Evolutionary conservation across 2,329 filamentous ascomycete genomes (phyloP).

Genomic region (Tympanopsis confertula): DNA sequence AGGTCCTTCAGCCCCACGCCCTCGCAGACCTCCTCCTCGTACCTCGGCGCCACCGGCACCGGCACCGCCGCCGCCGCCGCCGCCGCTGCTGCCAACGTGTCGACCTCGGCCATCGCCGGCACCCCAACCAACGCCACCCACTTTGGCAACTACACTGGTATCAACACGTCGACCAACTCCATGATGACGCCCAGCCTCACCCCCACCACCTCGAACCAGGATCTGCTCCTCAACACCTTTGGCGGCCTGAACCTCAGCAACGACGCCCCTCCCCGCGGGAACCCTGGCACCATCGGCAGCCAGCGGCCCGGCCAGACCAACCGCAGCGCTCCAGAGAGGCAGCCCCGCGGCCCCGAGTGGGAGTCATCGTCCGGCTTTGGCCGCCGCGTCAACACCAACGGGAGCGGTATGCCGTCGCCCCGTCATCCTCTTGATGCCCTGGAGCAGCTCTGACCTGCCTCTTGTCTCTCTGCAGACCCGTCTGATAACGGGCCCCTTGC

Average conservation of each 20-base stretch:
- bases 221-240: slow-evolving; percentile 19
- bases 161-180: slow-evolving; percentile 19
- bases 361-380: slow-evolving; percentile 47
- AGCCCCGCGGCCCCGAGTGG: slow-evolving; percentile 54
- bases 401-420: too few species aligned
- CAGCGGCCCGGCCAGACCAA: slow-evolving; percentile 41
- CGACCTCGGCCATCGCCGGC: slow-evolving; percentile 15
- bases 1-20: slow-evolving; percentile 92
- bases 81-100: slow-evolving; percentile 13
- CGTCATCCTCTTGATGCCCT: too few species aligned
- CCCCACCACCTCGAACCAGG: slow-evolving; percentile 17
- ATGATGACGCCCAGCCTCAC: slow-evolving; percentile 19
- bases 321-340: slow-evolving; percentile 41
- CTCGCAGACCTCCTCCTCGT: slow-evolving; percentile 78
- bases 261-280: slow-evolving; percentile 27
- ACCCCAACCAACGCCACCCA: slow-evolving; percentile 18
- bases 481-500: too few species aligned
- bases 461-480: too few species aligned
- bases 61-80: slow-evolving; percentile 35
- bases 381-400: too few species aligned
- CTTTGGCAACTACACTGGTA: slow-evolving; percentile 33
- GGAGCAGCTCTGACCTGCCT: too few species aligned
- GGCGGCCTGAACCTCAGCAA: slow-evolving; percentile 38
- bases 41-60: slow-evolving; percentile 28
- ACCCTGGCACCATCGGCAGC: slow-evolving; percentile 53